A percentile compares a stretch with the other conserved stretches of the same genome.
Conservation (phyloP, 331 rosid genomes). For the Rosa hybrid region DNA sequence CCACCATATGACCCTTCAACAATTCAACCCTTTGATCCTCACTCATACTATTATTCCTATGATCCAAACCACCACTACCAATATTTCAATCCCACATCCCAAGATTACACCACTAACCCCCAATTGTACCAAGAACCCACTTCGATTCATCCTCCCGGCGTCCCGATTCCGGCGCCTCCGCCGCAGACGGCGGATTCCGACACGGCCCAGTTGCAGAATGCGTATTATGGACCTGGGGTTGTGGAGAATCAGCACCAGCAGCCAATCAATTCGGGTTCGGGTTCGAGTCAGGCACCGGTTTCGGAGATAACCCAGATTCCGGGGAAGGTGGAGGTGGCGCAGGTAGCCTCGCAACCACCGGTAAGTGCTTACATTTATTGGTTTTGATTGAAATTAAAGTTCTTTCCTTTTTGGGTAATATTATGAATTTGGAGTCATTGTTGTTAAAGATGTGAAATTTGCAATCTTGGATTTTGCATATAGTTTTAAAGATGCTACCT, state of each 20-base stretch:
- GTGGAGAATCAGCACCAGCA: constrained; percentile 27
- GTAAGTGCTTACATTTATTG: constrained; percentile 40
- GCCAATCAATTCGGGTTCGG: constrained; percentile 4
- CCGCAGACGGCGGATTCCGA: constrained; percentile 12
- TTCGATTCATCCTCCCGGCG: constrained; percentile 79
- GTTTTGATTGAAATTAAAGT: neutral
- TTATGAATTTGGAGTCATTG: neutral
- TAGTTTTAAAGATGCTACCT: neutral
- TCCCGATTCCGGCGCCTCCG: constrained; percentile 42
- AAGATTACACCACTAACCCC: constrained; percentile 27
- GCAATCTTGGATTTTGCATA: neutral
- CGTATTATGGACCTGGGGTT: constrained; percentile 28
- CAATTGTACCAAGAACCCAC: constrained; percentile 47
- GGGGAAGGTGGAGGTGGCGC: constrained; percentile 22
- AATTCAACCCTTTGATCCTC: constrained; percentile 47
- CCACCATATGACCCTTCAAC: constrained; percentile 43
- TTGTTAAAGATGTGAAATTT: neutral
- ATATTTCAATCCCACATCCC: constrained; percentile 29
- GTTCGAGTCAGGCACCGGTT: constrained; percentile 28
- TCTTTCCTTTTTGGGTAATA: neutral
- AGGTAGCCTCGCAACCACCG: constrained; percentile 28
- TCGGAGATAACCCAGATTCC: constrained; percentile 36
- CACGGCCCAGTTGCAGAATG: constrained; percentile 29
- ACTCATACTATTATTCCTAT: constrained; percentile 48
- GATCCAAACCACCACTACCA: constrained; percentile 44